A percentile compares a stretch with the other conserved stretches of the same genome.
Evolutionary conservation across 179 eudicot species (phyloP).

Genomic region (Drosera spatulata): DNA sequence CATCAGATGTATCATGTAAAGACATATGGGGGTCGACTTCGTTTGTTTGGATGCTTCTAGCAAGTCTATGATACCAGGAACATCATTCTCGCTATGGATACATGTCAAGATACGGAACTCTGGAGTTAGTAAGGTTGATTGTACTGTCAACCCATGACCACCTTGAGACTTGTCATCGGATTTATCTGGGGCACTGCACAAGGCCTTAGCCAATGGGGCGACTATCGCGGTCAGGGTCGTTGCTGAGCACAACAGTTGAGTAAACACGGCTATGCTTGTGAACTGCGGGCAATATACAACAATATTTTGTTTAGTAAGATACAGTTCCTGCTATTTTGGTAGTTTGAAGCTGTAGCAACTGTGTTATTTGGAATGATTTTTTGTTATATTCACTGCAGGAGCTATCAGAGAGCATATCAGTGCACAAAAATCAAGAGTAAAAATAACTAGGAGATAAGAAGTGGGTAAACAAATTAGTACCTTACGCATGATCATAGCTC

Average conservation of each 20-base stretch:
- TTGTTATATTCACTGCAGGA: no score
- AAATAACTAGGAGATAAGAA: not conserved
- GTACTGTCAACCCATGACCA: conserved; percentile 19
- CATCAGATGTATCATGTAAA: conserved; percentile 28
- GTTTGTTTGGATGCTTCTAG: conserved; percentile 32
- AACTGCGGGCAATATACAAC: no score
- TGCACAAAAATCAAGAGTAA: no score
- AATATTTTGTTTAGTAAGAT: no score
- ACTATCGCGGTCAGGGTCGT: no score
- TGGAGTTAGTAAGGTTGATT: conserved; percentile 11
- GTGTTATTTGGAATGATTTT: no score
- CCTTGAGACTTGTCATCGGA: conserved; percentile 3
- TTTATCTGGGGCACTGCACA: conserved; percentile 10
- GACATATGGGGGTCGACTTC: conserved; percentile 19
- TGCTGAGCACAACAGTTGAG: no score
- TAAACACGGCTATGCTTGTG: no score
- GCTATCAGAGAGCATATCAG: no score
- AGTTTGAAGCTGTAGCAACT: no score
- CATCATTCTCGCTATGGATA: conserved; percentile 18
- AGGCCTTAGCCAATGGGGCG: conserved; percentile 5
- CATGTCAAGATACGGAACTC: conserved; percentile 10
- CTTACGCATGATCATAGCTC: conserved; percentile 16
- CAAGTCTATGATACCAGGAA: conserved; percentile 24
- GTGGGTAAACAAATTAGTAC: not conserved
- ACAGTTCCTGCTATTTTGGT: no score